Percentiles rank a stretch among this genome's conserved stretches.
Evolutionary conservation across 1,139 yeast species (phyloP).

Genomic region (Pichia sp.): DNA sequence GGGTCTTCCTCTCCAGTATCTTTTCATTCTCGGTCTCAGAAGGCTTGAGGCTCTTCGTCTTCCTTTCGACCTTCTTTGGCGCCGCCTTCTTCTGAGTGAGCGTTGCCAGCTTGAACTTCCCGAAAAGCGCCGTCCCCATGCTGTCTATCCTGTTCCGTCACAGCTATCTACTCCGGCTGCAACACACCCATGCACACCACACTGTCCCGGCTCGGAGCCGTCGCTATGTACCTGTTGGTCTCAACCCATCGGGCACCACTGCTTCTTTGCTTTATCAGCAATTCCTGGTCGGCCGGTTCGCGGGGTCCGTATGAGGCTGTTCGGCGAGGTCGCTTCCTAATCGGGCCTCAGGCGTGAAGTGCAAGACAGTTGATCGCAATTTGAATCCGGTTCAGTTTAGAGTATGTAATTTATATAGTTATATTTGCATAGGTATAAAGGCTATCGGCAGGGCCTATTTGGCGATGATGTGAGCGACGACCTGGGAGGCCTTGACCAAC

Average conservation of each 20-base stretch:
- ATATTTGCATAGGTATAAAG: no score
- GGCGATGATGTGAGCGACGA: background rate
- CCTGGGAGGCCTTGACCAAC: conserved; percentile 33
- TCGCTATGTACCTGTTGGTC: no score
- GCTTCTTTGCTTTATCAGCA: background rate
- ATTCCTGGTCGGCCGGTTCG: no score
- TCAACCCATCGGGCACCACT: background rate
- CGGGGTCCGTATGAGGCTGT: no score
- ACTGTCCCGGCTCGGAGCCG: background rate
- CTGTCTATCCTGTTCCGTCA: background rate
- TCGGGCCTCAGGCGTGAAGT: background rate
- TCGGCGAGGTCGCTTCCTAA: background rate
- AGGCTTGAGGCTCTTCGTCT: background rate
- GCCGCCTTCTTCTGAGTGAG: background rate
- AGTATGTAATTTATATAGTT: no score
- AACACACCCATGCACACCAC: background rate
- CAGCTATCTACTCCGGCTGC: no score
- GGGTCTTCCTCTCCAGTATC: background rate
- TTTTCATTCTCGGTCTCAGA: background rate
- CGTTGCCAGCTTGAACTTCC: conserved; percentile 3
- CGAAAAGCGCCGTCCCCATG: conserved; percentile 1
- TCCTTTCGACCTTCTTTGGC: background rate
- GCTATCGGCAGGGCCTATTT: background rate
- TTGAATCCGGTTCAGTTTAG: background rate
- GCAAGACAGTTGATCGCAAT: no score